Conservation (phyloP, 768 basidiomycete genomes). For the Pulveroboletus sp. region DNA sequence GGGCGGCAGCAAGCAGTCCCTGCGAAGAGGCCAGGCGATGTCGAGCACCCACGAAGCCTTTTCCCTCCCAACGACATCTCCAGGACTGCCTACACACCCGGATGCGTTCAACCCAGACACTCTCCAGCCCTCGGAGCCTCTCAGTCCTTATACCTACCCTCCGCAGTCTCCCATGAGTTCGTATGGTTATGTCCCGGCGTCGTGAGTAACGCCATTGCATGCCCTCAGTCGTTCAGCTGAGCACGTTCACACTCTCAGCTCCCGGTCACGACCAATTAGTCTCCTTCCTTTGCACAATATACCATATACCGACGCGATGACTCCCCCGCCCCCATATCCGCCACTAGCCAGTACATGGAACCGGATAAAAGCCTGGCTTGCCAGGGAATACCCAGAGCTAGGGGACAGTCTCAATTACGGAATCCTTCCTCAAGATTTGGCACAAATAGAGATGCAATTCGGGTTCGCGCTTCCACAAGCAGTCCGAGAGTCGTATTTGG, state of each 20-base stretch:
- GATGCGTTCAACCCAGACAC: slow-evolving; percentile 59
- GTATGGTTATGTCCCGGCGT: slow-evolving; percentile 59
- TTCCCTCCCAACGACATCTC: slow-evolving; percentile 74
- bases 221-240: slow-evolving; percentile 5
- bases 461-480: slow-evolving; percentile 79
- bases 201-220: slow-evolving; percentile 37
- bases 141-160: slow-evolving; percentile 71
- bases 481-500: slow-evolving; percentile 87
- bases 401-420: slow-evolving; percentile 95
- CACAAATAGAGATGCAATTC: slow-evolving; percentile 78
- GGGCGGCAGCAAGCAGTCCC: slow-evolving; percentile 43
- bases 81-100: slow-evolving; percentile 47
- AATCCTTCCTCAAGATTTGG: slow-evolving; percentile 73
- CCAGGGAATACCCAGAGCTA: slow-evolving; percentile 86
- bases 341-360: slow-evolving; percentile 81
- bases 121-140: slow-evolving; percentile 46
- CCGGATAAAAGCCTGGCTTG: slow-evolving; percentile 78
- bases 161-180: slow-evolving; percentile 51
- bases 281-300: slow-evolving; percentile 68
- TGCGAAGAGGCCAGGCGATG: slow-evolving; percentile 62
- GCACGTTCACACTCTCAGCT: slow-evolving; percentile 22
- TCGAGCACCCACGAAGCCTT: slow-evolving; percentile 85
- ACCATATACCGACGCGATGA: slow-evolving; percentile 37
- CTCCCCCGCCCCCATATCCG: slow-evolving; percentile 54
- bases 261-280: slow-evolving; percentile 47